These are phyloP conservation scores for Cetraspora pellucida DNA, from an alignment of 192 early-diverging fungal genomes.

Conservation along the genomic window DNA sequence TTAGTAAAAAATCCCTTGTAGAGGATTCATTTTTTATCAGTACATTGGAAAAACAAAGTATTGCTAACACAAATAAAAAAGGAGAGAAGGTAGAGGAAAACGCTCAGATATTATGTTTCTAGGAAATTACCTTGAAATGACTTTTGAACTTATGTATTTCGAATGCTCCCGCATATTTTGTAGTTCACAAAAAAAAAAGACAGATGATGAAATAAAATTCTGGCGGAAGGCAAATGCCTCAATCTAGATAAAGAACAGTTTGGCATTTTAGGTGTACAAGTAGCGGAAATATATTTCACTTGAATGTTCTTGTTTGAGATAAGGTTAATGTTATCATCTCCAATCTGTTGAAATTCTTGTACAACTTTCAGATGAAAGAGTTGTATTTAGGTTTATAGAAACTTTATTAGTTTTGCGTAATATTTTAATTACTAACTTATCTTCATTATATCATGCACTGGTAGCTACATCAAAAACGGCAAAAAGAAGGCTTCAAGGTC, in stretches of 20 bases:
- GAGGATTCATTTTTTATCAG: neutral
- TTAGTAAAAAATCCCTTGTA: neutral
- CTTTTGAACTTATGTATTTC: neutral
- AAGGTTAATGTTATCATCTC: constrained; percentile 1
- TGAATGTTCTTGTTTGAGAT: neutral
- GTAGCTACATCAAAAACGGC: no score
- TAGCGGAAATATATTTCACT: neutral
- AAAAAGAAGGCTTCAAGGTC: no score
- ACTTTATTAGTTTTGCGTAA: no score
- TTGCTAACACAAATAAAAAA: constrained; percentile 10
- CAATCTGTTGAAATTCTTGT: neutral
- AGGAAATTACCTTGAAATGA: neutral
- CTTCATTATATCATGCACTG: no score
- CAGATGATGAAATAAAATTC: constrained; percentile 25
- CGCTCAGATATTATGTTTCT: constrained; percentile 8
- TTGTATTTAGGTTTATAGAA: no score
- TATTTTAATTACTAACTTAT: no score
- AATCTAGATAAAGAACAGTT: neutral
- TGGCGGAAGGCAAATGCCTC: constrained; percentile 3
- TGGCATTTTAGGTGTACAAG: neutral
- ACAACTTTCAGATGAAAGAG: no score
- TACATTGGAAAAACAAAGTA: constrained; percentile 10
- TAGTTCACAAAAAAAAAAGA: constrained; percentile 28
- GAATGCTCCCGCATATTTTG: constrained; percentile 14
- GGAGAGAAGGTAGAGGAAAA: neutral